Base-by-base conservation (phyloP, 2,329 filamentous ascomycete genomes). In the Penicillium griseofulvum region DNA sequence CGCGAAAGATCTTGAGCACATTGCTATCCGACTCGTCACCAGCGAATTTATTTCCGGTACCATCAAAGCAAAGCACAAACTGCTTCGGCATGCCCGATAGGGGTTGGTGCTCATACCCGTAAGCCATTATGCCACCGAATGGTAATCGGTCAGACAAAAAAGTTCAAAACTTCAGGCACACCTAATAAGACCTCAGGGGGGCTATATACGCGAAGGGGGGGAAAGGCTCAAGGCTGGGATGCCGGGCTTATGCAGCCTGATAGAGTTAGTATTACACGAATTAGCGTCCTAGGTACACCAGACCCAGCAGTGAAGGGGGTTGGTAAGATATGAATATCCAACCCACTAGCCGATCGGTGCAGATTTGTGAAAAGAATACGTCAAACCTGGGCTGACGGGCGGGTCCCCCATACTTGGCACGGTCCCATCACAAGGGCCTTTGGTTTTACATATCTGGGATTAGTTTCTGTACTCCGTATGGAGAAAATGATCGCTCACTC, bases 21-120 rank as follows among this genome's bases (percentile, higher is more conserved):
- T 78, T 78, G 64, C 75, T 78, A 59, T 78, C 76, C 3, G 72
- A 72, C 47, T 74, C 70, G 52, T 75, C 76, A 17, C 76, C 75
- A 14, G 66, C 66, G 54, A 75, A 78, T 49, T 74, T 76, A 53
- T 76, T 77, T 5, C 75, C 75, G 0, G 76, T 78, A 31, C 76
- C 76, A 65, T 79, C 70, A 52, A 76, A 76, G 56, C 73, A 76
- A 22, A 76, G 66, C 43, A 76, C 73, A 46, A 76, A 74, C 41
- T 71, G 73, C 64, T 73, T 73, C 14, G 65, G 69, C 19, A 58
- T 52, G 26, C 48, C 52, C 11, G 55, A 49, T n/a, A 65, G 65
- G 34, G 58, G 60, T 28, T 64, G 54, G 24, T 59, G 54, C 16
- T 42, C 57, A 44, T 54, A 58, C 37, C 59, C 56, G n/a, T 60